Evolutionary conservation across 257 asterid species (phyloP).

Genomic region (Lavandula angustifolia): DNA sequence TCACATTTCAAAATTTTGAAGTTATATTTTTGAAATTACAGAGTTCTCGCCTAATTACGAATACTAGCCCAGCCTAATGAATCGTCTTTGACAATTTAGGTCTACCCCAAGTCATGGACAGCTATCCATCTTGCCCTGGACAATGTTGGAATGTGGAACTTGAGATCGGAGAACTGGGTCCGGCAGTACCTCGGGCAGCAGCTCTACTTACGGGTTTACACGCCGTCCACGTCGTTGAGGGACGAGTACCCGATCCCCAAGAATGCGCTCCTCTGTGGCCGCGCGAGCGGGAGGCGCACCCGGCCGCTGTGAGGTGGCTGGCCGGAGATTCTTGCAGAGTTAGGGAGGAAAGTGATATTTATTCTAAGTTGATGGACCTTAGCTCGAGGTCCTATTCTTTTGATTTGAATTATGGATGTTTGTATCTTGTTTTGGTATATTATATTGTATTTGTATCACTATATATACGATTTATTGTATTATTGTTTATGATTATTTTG

Average conservation of each 20-base stretch:
- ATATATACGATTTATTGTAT: slow-evolving; percentile 7
- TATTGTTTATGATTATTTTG: not conserved
- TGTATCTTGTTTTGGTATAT: slow-evolving; percentile 25
- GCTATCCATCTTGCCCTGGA: slow-evolving; percentile 69
- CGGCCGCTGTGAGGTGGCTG: slow-evolving; percentile 53
- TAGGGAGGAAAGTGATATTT: slow-evolving; percentile 18
- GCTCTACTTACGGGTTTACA: slow-evolving; percentile 67
- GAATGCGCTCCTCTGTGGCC: slow-evolving; percentile 81
- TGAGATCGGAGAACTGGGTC: slow-evolving; percentile 83
- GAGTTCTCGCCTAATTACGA: too few species aligned
- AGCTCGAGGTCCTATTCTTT: slow-evolving; percentile 68
- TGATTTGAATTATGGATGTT: slow-evolving; percentile 27
- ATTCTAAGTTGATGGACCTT: slow-evolving; percentile 47
- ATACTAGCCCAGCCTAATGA: too few species aligned
- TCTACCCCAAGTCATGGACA: slow-evolving; percentile 81
- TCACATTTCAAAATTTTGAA: too few species aligned
- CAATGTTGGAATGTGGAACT: slow-evolving; percentile 94
- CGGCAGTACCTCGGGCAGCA: slow-evolving; percentile 89
- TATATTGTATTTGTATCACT: not conserved
- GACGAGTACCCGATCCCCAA: slow-evolving; percentile 86
- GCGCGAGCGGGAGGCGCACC: slow-evolving; percentile 73
- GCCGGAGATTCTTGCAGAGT: slow-evolving; percentile 23
- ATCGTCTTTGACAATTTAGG: slow-evolving; percentile 43
- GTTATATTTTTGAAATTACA: too few species aligned
- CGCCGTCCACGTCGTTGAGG: slow-evolving; percentile 67